Percentiles rank a stretch among this genome's conserved stretches.
phyloP scores from a whole-genome alignment of 2,329 filamentous ascomycete genomes.

The Stemphylium lycopersici region DNA sequence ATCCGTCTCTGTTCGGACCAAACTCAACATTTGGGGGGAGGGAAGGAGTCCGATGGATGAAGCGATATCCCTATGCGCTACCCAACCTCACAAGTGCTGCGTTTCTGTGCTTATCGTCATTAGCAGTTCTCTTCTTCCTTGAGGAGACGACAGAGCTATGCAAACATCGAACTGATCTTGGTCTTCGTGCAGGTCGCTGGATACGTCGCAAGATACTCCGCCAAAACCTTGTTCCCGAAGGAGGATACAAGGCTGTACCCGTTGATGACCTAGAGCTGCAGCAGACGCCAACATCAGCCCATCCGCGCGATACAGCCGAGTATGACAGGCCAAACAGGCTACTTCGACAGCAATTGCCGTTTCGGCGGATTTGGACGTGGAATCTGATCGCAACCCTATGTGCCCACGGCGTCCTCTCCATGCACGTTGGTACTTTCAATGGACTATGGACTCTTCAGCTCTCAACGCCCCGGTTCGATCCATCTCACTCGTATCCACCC shows the following conservation, averaged over 20 bases:
- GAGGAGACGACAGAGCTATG: conserved; percentile 63
- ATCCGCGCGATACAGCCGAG: conserved; percentile 2
- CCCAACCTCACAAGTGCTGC: conserved; percentile 71
- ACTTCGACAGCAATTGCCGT: conserved; percentile 48
- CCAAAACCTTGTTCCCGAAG: conserved; percentile 20
- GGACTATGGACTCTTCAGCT: conserved; percentile 59
- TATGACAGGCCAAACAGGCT: conserved; percentile 19
- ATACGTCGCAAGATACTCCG: conserved; percentile 45
- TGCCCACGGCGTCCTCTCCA: conserved; percentile 53
- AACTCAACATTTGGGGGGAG: conserved; percentile 63
- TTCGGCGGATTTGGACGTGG: conserved; percentile 55
- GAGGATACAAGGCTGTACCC: conserved; percentile 42
- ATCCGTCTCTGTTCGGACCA: conserved; percentile 68
- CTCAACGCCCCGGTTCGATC: conserved; percentile 53
- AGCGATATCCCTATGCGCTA: conserved; percentile 69
- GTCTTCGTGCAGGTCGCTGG: conserved; percentile 49
- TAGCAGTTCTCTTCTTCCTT: conserved; percentile 66
- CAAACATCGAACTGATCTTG: conserved; percentile 50
- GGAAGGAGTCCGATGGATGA: conserved; percentile 68
- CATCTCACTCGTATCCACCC: conserved; percentile 40
- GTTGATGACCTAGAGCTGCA: conserved; percentile 41
- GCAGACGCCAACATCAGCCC: conserved; percentile 34
- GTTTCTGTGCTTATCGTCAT: conserved; percentile 63
- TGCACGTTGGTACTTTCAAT: conserved; percentile 58
- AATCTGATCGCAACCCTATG: conserved; percentile 54